phyloP scores from a whole-genome alignment of 1,284 basidiomycete species.

The Schizopora paradoxa region DNA sequence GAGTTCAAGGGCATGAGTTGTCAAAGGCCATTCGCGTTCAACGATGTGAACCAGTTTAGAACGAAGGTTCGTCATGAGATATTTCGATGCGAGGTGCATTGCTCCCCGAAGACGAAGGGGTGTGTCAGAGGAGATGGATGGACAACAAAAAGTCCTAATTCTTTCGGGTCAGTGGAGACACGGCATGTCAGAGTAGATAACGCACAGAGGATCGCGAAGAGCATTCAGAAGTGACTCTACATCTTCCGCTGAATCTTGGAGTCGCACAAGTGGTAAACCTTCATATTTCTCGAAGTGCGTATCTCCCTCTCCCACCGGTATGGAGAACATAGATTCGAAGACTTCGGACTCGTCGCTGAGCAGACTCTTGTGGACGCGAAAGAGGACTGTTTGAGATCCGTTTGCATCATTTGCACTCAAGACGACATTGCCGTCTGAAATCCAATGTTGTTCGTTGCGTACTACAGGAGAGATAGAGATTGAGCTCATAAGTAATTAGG shows the following conservation, averaged over 20 bases:
- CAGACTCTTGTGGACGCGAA: background rate
- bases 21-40: slow-evolving; percentile 2
- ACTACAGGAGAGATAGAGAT: no score
- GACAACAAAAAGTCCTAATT: background rate
- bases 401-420: background rate
- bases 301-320: no score
- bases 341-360: background rate
- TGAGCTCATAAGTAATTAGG: no score
- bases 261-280: background rate
- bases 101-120: background rate
- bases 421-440: background rate
- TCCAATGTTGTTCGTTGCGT: background rate
- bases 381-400: background rate
- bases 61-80: background rate
- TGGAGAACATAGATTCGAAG: background rate
- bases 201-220: background rate
- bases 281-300: no score
- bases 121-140: background rate
- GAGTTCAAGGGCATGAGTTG: no score
- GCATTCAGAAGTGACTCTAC: background rate
- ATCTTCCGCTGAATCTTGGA: background rate
- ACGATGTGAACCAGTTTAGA: background rate
- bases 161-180: background rate
- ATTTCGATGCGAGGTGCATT: background rate
- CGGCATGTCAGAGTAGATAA: background rate